These are phyloP conservation scores for Phytophthora colocasiae DNA, from an alignment of 352 stramenopile species.

Conservation along the genomic window DNA sequence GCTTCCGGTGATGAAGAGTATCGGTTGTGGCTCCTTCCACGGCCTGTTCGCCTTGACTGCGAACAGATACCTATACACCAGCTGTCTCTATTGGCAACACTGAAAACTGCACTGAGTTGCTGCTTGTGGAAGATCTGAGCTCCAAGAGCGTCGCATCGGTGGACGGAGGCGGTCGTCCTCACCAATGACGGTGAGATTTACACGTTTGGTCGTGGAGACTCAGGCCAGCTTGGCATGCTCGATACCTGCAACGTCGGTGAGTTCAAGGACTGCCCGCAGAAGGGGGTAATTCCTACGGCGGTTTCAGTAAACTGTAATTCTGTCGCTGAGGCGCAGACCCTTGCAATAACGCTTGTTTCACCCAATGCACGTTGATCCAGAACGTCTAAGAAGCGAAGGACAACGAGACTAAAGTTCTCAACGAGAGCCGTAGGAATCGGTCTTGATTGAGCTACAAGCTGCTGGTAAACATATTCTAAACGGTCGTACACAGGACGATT, in stretches of 20 bases:
- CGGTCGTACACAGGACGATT: constrained; percentile 20
- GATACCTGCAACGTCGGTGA: too few relatives aligned
- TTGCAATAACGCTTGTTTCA: not conserved
- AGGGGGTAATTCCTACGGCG: too few relatives aligned
- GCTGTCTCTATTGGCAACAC: constrained; percentile 91
- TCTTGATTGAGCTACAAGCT: constrained; percentile 1
- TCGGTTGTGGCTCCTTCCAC: too few relatives aligned
- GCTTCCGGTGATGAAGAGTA: too few relatives aligned
- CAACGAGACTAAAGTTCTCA: constrained; percentile 23
- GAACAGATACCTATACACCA: too few relatives aligned
- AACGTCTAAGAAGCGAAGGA: constrained; percentile 18
- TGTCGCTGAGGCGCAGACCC: constrained; percentile 18
- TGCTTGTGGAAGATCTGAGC: constrained; percentile 80
- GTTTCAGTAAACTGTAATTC: too few relatives aligned
- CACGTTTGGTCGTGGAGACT: constrained; percentile 85
- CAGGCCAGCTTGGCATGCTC: too few relatives aligned
- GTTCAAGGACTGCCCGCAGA: too few relatives aligned
- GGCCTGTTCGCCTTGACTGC: too few relatives aligned
- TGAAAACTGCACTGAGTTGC: constrained; percentile 68
- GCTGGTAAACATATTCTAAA: constrained; percentile 18
- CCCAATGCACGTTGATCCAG: constrained; percentile 12
- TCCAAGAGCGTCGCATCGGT: constrained; percentile 72
- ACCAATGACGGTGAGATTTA: constrained; percentile 89
- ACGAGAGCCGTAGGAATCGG: not conserved
- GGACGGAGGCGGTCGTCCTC: constrained; percentile 93